Evolutionary conservation across 768 basidiomycete species (phyloP), one percentile per base, ranked within the genome.

Genomic region (Leccinum broughii): DNA sequence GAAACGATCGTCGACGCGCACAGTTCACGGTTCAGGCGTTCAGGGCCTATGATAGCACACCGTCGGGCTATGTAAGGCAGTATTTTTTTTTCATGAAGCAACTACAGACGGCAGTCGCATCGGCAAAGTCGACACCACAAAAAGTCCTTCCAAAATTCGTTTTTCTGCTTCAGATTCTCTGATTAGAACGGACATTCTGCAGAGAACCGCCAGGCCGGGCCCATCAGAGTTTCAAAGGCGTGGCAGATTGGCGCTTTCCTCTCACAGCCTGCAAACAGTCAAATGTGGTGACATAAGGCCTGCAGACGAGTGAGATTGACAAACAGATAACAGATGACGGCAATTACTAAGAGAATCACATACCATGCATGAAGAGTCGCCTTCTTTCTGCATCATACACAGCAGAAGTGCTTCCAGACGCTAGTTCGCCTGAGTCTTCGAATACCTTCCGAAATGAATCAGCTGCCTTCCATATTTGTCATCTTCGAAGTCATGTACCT

Each of bases 391-490:
- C 70, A 65, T 88, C 86, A 64, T 86, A 81, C 15, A 77, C 85
- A 3, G 74, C 86, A 2, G 81, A 76, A 2, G 89, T 92, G 37
- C 78, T 75, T 7, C 81, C 85, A 15, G 83, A 82, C 11, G 83
- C 81, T 26, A 87, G 54, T 3, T 68, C 73, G 9, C 90, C 89
- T 59, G 85, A 77, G 69, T 91, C 87, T 69, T 89, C 85, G 59
- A 91, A 89, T 10, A 83, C 77, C 86, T 89, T 62, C 14, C 5
- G 49, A 35, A 60, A 66, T 48, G 51, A 54, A 44, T 65, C 62
- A 60, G 44, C 8, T 13, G n/a, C 15, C 11, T 11, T 50, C n/a
- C n/a, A 10, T 8, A 15, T 20, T n/a, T n/a, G 26, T 2, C 13
- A 51, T 48, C 1, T 28, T 37, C 20, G 3, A 46, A 55, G 51